Evolutionary conservation across 306 rosid species (phyloP).

Genomic region (Vachellia pachyceras): DNA sequence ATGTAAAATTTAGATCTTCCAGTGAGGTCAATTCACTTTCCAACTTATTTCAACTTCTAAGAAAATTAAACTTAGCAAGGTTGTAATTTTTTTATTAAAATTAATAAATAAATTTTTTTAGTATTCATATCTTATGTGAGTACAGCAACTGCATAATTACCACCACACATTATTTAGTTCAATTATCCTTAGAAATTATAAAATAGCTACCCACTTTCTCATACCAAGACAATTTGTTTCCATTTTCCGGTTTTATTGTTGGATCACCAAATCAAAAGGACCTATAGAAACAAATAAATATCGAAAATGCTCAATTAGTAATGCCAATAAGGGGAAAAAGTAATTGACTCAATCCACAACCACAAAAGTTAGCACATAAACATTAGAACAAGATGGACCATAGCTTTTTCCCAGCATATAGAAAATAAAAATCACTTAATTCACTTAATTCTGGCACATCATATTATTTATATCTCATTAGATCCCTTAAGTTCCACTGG

Average conservation of each 20-base stretch:
- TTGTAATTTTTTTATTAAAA: too few relatives aligned
- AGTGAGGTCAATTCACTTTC: not conserved
- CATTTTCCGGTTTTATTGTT: not conserved
- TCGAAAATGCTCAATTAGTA: not conserved
- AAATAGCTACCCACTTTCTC: not conserved
- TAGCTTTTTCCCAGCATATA: not conserved
- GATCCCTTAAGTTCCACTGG: not conserved
- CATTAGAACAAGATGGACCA: not conserved
- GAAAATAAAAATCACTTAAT: not conserved
- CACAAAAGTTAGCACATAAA: not conserved
- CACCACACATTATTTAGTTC: not conserved
- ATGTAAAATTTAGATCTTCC: too few relatives aligned
- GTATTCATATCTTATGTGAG: too few relatives aligned
- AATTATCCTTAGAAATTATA: not conserved
- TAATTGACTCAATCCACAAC: not conserved
- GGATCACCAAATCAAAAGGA: not conserved
- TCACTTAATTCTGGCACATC: not conserved
- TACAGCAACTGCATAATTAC: not conserved
- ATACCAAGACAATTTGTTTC: not conserved
- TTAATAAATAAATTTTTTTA: too few relatives aligned
- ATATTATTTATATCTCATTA: not conserved
- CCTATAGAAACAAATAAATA: not conserved
- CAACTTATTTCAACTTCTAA: too few relatives aligned
- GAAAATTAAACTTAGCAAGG: not conserved
- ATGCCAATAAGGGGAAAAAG: not conserved